A percentile compares a stretch with the other conserved stretches of the same genome.
These are phyloP conservation scores for Boletus vinaceobasis DNA, from an alignment of 768 basidiomycete genomes.

Conservation along the genomic window DNA sequence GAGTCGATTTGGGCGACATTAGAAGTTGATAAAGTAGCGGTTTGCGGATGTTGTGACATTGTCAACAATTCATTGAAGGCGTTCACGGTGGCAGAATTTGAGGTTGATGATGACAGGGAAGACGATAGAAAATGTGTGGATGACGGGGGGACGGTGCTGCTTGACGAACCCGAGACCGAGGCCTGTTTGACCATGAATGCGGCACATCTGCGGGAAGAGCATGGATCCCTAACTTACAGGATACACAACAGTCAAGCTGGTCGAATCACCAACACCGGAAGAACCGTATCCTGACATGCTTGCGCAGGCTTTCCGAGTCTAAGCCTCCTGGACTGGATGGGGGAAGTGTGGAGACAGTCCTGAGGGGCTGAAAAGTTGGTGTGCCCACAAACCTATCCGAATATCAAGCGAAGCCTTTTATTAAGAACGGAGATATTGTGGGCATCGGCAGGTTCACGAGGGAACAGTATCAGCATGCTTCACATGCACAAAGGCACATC, in stretches of 20 bases:
- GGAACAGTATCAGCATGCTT: slow-evolving; percentile 6
- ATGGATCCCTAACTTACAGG: background rate
- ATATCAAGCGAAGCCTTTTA: slow-evolving; percentile 2
- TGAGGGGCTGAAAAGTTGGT: background rate
- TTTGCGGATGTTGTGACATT: background rate
- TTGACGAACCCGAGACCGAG: background rate
- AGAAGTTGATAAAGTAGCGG: background rate
- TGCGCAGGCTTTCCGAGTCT: background rate
- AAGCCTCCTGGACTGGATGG: background rate
- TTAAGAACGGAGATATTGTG: slow-evolving; percentile 1
- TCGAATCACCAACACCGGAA: background rate
- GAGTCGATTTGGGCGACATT: background rate
- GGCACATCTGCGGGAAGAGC: background rate
- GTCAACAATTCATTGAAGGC: background rate
- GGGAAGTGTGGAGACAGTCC: background rate
- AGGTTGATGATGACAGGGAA: background rate
- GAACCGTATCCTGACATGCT: background rate
- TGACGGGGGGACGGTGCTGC: background rate
- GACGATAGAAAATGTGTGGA: background rate
- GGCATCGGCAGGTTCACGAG: background rate
- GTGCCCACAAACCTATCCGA: background rate
- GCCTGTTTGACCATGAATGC: background rate
- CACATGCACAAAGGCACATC: slow-evolving; percentile 5
- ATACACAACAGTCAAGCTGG: background rate
- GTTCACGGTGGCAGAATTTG: background rate